phyloP scores from a whole-genome alignment of 129 eudicot genomes.

The Flaveria brownii region DNA sequence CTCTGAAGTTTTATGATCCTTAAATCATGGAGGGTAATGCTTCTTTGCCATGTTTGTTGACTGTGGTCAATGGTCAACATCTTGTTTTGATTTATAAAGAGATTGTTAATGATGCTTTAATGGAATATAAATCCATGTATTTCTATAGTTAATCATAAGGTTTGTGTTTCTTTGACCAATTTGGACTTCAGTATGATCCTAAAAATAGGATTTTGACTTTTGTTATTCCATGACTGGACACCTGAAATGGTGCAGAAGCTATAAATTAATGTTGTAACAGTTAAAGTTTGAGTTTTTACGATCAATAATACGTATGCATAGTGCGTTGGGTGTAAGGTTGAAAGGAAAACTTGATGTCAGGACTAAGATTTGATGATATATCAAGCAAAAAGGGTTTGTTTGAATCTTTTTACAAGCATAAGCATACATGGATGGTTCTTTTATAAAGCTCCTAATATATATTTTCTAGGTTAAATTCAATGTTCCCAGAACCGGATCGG shows the following conservation, averaged over 20 bases:
- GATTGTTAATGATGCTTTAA: constrained; percentile 18
- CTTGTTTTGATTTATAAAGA: constrained; percentile 39
- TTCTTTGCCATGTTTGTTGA: constrained; percentile 27
- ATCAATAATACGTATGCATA: no score
- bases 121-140: constrained; percentile 38
- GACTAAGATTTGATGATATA: no score
- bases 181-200: constrained; percentile 14
- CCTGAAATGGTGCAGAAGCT: constrained; percentile 19
- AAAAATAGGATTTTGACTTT: constrained; percentile 2
- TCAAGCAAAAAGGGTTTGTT: no score
- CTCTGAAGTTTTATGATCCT: constrained; percentile 36
- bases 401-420: no score
- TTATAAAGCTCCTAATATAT: no score
- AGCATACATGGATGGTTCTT: no score
- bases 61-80: constrained; percentile 23
- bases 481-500: no score
- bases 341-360: no score
- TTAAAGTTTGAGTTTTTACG: neutral
- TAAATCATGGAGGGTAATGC: constrained; percentile 40
- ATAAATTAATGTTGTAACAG: neutral
- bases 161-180: constrained; percentile 26
- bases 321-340: no score
- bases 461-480: no score
- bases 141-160: constrained; percentile 30
- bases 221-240: constrained; percentile 17